Evolutionary conservation across 257 asterid species (phyloP), one percentile per base, ranked within the genome.

Genomic region (Jasminum sambac): DNA sequence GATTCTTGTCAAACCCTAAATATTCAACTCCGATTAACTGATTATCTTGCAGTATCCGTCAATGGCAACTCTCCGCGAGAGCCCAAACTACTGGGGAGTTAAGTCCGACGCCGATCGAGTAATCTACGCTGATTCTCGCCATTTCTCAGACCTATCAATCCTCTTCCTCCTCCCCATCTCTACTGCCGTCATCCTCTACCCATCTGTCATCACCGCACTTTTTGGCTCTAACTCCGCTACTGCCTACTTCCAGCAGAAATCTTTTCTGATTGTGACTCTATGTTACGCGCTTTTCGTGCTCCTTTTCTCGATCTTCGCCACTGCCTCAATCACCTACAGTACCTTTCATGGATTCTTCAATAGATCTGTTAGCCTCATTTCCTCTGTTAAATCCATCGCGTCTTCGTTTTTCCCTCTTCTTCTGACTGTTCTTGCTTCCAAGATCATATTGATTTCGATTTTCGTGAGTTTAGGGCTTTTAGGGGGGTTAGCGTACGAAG

Each of bases 121-220:
- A 63, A 79, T 92, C 82, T 81, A 60, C 64, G 77, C 95, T 14
- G 91, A 85, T 84, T 74, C 86, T 34, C 81, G 87, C 80, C 95
- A 87, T 39, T 92, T 84, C 77, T 63, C 78, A 19, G 87, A 90
- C 63, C 88, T 92, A 3, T 79, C 96, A 0, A 75, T 84, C 25
- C 74, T 84, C 80, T 88, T 90, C 80, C 79, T 92, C 68, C 70
- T 90, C 25, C 97, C 98, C 11, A 67, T 72, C 37, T 83, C 90
- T 48, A 26, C 85, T 14, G 91, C 94, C 17, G 38, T 82, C 64
- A 68, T 76, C 52, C 24, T 84, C 21, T 84, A 76, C 88, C 80
- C 85, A 62, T 19, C 84, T 16, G 76, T 83, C 43, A 63, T 80
- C 16, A 10, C 72, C 44, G 17, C 75, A 10, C 70, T 83, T 14